These are phyloP conservation scores for Glarea lozoyensis DNA, from an alignment of 495 filamentous ascomycete genomes.

Conservation along the genomic window DNA sequence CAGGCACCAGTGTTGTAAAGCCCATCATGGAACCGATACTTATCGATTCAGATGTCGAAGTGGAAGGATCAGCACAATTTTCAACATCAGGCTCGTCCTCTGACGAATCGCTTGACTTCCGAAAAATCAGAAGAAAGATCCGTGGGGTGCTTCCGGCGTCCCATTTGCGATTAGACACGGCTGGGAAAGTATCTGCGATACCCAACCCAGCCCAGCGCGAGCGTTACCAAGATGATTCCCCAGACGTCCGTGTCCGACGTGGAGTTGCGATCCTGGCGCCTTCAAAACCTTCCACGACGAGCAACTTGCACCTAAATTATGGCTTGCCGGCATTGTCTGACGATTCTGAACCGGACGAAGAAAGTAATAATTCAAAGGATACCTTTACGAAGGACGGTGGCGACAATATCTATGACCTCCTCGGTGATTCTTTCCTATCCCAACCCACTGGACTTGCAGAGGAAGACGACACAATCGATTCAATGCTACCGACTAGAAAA, in stretches of 20 bases:
- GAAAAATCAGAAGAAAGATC: conserved; percentile 43
- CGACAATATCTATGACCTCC: too few relatives aligned
- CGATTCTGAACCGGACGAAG: conserved; percentile 38
- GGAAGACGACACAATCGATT: conserved; percentile 45
- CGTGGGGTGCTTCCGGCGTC: conserved; percentile 87
- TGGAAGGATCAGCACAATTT: too few relatives aligned
- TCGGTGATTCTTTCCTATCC: conserved; percentile 4
- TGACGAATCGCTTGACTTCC: conserved; percentile 35
- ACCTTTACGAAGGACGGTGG: too few relatives aligned
- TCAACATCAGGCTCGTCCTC: conserved; percentile 13
- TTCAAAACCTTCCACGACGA: too few relatives aligned
- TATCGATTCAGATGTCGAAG: conserved; percentile 16
- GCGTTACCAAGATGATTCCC: conserved; percentile 8
- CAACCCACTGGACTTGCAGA: conserved; percentile 27
- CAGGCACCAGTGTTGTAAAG: conserved; percentile 14
- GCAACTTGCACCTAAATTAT: too few relatives aligned
- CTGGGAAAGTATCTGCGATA: conserved; percentile 30
- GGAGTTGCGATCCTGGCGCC: conserved; percentile 40
- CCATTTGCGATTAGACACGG: conserved; percentile 69
- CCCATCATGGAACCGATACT: conserved; percentile 18
- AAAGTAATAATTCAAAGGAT: too few relatives aligned
- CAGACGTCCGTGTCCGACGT: conserved; percentile 27
- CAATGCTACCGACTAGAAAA: conserved; percentile 39
- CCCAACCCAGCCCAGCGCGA: conserved; percentile 25
- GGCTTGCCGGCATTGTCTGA: conserved; percentile 32